Evolutionary conservation across 257 asterid species (phyloP), one percentile per base, ranked within the genome.

Genomic region (Solanum pinnatisectum): DNA sequence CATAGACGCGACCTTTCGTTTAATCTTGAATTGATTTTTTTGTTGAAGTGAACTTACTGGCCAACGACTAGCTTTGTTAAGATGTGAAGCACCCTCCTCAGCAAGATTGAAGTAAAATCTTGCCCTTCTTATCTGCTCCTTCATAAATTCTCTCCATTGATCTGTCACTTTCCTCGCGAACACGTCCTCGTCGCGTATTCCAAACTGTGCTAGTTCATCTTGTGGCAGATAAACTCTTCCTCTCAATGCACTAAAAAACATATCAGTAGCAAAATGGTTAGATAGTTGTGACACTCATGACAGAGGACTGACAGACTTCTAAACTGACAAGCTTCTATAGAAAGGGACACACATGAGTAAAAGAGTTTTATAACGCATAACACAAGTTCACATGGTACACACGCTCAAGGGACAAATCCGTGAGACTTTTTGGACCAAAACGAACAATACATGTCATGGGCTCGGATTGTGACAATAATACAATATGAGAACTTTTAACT

Each of bases 181-280:
- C 7, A 95, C 89, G 71, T 96, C 98, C 86, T 91, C 88, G 42
- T 93, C 96, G 15, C 92, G 86, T 49, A 96, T 44, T 18, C 96
- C 98, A 82, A 89, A 96, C 89, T 86, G 91, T 2, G 92, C 92
- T 0, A 94, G 96, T 84, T 96, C 98, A 18, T 94, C 97, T 92
- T 94, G 98, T 6, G 98, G 98, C 83, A 96, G 97, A 91, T 96
- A 96, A 44, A 96, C 89, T 87, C 98, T 96, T 63, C 97, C 98
- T 91, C 98, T 91, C 63, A 88, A 87, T 60, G 97, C 97, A 90
- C 96, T 96, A 89, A 65, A 65, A 87, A 42, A 6, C 33, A 67
- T 10, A 74, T n/a, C 11, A 67, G 6, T 14, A 49, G 42, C 16
- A 39, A 39, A 25, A 67, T 14, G 0, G 30, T 60, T 25, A 85